Evolutionary conservation across 169 alveolate species (phyloP).

Genomic region (Cryptosporidium tyzzeri): DNA sequence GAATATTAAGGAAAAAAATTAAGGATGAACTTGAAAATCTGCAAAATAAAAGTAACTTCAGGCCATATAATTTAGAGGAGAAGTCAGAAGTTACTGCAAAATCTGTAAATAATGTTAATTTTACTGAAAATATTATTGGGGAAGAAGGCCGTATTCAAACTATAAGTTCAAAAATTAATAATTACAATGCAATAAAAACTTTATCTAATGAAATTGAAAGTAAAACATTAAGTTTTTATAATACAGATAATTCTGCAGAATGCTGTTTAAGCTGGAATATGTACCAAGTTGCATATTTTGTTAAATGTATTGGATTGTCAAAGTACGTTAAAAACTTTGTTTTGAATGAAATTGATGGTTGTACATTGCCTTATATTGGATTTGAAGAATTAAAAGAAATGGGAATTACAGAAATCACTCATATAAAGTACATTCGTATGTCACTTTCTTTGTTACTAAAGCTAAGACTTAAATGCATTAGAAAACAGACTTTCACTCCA

Average conservation of each 20-base stretch:
- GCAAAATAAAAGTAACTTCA: neutral
- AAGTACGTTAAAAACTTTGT: conserved; percentile 77
- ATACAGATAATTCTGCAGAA: conserved; percentile 74
- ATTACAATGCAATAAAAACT: conserved; percentile 3
- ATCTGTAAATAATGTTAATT: neutral
- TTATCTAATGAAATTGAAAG: conserved; percentile 29
- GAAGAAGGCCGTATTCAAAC: neutral
- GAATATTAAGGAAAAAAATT: conserved; percentile 1
- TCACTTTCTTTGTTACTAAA: conserved; percentile 76
- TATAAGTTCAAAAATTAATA: neutral
- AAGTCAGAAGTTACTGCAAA: neutral
- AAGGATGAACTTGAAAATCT: conserved; percentile 4
- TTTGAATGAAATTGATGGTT: conserved; percentile 79
- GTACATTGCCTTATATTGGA: conserved; percentile 78
- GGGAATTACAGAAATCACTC: conserved; percentile 75
- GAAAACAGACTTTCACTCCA: conserved; percentile 71
- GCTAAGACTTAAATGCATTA: conserved; percentile 78
- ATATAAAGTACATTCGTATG: conserved; percentile 73
- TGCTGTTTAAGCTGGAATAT: conserved; percentile 79
- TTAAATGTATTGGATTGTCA: conserved; percentile 78
- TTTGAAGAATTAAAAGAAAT: conserved; percentile 76
- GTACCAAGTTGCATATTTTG: conserved; percentile 78
- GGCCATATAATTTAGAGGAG: neutral
- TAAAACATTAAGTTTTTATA: conserved; percentile 28
- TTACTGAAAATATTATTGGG: neutral